These are phyloP conservation scores for Wickerhamomyces sp. DNA, from an alignment of 1,139 yeast species.

Conservation along the genomic window DNA sequence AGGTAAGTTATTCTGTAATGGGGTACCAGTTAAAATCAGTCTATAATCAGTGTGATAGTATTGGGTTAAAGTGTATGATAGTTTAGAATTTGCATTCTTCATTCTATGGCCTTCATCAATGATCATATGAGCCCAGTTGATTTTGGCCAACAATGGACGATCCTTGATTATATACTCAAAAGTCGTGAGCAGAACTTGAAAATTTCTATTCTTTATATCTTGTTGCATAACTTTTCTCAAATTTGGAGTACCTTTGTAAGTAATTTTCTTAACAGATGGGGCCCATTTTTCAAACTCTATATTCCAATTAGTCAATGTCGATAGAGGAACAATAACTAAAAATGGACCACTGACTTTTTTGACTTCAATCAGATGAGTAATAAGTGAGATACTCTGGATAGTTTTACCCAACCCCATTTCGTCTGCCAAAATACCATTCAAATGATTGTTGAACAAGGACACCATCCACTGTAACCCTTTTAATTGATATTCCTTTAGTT, in stretches of 20 bases:
- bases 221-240: slow-evolving; percentile 63
- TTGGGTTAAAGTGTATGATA: slow-evolving; percentile 67
- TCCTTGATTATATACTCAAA: slow-evolving; percentile 78
- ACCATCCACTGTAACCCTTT: slow-evolving; percentile 99
- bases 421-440: slow-evolving; percentile 93
- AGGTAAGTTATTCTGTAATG: slow-evolving; percentile 78
- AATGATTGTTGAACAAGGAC: slow-evolving; percentile 83
- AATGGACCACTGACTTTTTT: slow-evolving; percentile 66
- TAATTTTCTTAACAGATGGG: slow-evolving; percentile 60
- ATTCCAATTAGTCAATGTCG: slow-evolving; percentile 83
- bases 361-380: slow-evolving; percentile 68
- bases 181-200: slow-evolving; percentile 73
- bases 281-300: slow-evolving; percentile 88
- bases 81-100: slow-evolving; percentile 74
- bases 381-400: slow-evolving; percentile 74
- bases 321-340: slow-evolving; percentile 76
- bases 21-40: slow-evolving; percentile 82
- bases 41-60: slow-evolving; percentile 71
- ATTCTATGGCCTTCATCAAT: slow-evolving; percentile 89
- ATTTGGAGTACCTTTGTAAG: slow-evolving; percentile 71
- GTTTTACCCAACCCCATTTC: slow-evolving; percentile 93
- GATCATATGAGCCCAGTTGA: slow-evolving; percentile 81
- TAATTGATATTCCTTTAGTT: slow-evolving; percentile 85
- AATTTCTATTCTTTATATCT: slow-evolving; percentile 59
- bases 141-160: slow-evolving; percentile 57